Evolutionary conservation across 2,329 filamentous ascomycete genomes (phyloP).

Genomic region (Penicillium sp.): DNA sequence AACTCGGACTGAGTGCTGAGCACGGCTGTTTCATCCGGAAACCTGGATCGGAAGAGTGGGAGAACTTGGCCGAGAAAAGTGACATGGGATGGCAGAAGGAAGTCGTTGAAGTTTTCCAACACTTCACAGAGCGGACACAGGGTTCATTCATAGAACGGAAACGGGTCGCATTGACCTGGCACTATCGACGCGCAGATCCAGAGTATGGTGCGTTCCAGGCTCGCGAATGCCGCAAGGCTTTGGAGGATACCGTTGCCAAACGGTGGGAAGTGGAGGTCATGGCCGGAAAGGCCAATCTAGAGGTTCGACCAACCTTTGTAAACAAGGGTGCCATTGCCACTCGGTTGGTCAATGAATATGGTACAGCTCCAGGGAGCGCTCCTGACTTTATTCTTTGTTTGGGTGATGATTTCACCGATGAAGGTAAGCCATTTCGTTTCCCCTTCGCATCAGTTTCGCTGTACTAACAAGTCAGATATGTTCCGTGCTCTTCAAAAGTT

Average conservation of each 20-base stretch:
- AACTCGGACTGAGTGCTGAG: slow-evolving; percentile 91
- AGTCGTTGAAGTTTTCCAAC: slow-evolving; percentile 77
- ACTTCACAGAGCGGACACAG: slow-evolving; percentile 80
- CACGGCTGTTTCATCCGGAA: slow-evolving; percentile 93
- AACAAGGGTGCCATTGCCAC: slow-evolving; percentile 97
- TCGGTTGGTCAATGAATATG: slow-evolving; percentile 72
- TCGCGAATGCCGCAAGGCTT: slow-evolving; percentile 72
- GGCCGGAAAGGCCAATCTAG: slow-evolving; percentile 92
- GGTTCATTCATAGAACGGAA: slow-evolving; percentile 94
- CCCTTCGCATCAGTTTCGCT: neutral
- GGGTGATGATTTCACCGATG: slow-evolving; percentile 95
- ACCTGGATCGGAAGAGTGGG: slow-evolving; percentile 73
- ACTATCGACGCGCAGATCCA: slow-evolving; percentile 87
- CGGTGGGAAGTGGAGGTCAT: slow-evolving; percentile 94
- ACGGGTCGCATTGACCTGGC: slow-evolving; percentile 92
- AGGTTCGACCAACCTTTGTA: slow-evolving; percentile 93
- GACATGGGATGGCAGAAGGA: slow-evolving; percentile 93
- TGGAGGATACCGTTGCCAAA: slow-evolving; percentile 71
- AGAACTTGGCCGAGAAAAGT: slow-evolving; percentile 78
- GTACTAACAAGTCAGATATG: slow-evolving; percentile 52
- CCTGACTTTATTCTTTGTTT: slow-evolving; percentile 86
- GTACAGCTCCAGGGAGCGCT: slow-evolving; percentile 50
- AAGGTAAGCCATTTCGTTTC: slow-evolving; percentile 64
- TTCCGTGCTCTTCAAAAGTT: slow-evolving; percentile 72
- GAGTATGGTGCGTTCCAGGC: slow-evolving; percentile 79